Evolutionary conservation across 1,139 yeast species (phyloP).

Genomic region (Taphrina pruni): DNA sequence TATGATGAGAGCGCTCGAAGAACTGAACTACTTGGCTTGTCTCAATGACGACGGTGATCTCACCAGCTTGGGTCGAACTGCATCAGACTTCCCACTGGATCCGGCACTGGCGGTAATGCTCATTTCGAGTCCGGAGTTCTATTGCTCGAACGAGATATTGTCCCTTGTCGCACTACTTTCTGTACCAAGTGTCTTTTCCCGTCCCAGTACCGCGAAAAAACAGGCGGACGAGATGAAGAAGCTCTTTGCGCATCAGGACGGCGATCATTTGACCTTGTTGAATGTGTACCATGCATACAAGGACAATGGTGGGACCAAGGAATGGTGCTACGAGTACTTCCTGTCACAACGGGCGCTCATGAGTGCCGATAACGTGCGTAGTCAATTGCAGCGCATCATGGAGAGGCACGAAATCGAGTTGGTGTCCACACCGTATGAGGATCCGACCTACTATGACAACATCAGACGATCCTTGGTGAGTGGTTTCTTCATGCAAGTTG

Average conservation of each 20-base stretch:
- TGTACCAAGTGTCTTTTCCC: constrained; percentile 91
- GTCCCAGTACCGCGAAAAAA: constrained; percentile 87
- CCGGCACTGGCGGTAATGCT: constrained; percentile 94
- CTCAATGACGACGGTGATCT: constrained; percentile 90
- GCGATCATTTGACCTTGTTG: constrained; percentile 89
- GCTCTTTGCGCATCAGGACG: constrained; percentile 89
- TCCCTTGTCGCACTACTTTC: constrained; percentile 88
- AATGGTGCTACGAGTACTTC: constrained; percentile 92
- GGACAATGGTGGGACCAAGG: constrained; percentile 62
- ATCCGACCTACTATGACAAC: constrained; percentile 67
- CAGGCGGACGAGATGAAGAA: constrained; percentile 91
- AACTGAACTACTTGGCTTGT: constrained; percentile 85
- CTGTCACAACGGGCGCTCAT: constrained; percentile 80
- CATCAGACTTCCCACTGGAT: constrained; percentile 93
- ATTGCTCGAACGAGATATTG: constrained; percentile 86
- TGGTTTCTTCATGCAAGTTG: constrained; percentile 99
- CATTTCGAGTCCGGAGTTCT: constrained; percentile 81
- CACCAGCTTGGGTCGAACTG: constrained; percentile 84
- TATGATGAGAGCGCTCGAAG: constrained; percentile 98
- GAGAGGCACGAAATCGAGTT: constrained; percentile 76
- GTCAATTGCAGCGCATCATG: constrained; percentile 84
- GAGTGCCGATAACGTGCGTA: constrained; percentile 83
- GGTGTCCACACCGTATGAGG: constrained; percentile 71
- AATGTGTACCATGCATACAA: constrained; percentile 88
- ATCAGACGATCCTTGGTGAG: constrained; percentile 83